Conservation (phyloP, 1,284 basidiomycete genomes). For the Microbotryum silenes-acaulis region DNA sequence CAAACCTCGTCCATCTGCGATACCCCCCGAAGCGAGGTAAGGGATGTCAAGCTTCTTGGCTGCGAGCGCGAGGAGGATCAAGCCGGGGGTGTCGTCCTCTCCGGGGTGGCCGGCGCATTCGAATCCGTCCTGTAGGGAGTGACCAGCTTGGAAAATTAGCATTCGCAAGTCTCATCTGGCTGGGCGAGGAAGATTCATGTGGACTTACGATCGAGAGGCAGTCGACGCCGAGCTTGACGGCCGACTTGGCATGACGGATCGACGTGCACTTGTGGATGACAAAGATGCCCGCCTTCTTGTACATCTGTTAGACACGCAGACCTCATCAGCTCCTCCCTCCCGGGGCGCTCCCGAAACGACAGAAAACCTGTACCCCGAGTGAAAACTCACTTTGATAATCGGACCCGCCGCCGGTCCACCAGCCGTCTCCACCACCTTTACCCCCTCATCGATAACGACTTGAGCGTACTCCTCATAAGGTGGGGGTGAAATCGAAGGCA, state of each 20-base stretch:
- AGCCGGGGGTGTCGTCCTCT: conserved; percentile 84
- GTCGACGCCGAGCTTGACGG: conserved; percentile 42
- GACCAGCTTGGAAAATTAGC: conserved; percentile 45
- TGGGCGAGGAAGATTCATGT: too few species aligned
- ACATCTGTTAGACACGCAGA: conserved; percentile 7
- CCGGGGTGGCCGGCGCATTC: conserved; percentile 87
- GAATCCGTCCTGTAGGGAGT: conserved; percentile 75
- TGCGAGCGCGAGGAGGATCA: conserved; percentile 82
- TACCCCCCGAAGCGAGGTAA: conserved; percentile 64
- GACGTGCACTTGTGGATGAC: conserved; percentile 33
- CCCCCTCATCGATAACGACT: conserved; percentile 79
- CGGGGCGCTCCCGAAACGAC: too few species aligned
- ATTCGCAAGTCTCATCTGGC: too few species aligned
- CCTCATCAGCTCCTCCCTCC: too few species aligned
- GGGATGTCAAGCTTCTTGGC: conserved; percentile 75
- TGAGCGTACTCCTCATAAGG: conserved; percentile 59
- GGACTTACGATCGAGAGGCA: not conserved
- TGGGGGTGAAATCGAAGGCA: conserved; percentile 83
- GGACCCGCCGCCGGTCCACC: conserved; percentile 46
- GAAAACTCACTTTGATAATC: conserved; percentile 17
- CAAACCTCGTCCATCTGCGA: conserved; percentile 56
- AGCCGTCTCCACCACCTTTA: conserved; percentile 84
- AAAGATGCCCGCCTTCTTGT: conserved; percentile 30
- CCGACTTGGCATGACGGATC: conserved; percentile 65
- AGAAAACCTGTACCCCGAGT: too few species aligned